Conservation (phyloP, 2,329 filamentous ascomycete genomes). For the Acephala macrosclerotiorum region DNA sequence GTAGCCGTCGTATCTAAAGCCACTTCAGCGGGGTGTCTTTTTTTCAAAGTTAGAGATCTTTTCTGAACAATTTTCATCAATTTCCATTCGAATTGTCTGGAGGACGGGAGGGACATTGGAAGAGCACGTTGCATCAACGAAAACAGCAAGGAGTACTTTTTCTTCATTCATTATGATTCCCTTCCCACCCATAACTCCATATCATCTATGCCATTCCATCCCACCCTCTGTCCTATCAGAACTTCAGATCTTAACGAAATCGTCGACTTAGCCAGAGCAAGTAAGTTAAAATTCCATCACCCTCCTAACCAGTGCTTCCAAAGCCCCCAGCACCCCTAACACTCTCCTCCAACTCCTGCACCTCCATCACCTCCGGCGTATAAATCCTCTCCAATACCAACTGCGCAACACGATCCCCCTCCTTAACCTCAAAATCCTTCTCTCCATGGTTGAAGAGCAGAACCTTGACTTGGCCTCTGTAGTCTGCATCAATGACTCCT, state of each 20-base stretch:
- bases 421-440: constrained; percentile 79
- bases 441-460: constrained; percentile 94
- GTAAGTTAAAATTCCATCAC: background rate
- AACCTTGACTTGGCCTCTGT: constrained; percentile 92
- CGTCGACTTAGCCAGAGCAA: too few species aligned
- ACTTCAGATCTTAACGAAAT: background rate
- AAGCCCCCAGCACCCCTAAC: constrained; percentile 91
- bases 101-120: too few species aligned
- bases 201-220: background rate
- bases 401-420: constrained; percentile 92
- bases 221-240: background rate
- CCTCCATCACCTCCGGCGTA: constrained; percentile 90
- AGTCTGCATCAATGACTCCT: constrained; percentile 97
- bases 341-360: constrained; percentile 87
- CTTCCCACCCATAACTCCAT: constrained; percentile 1
- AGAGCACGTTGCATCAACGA: too few species aligned
- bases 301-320: constrained; percentile 76
- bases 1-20: too few species aligned
- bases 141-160: background rate
- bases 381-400: constrained; percentile 93
- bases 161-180: background rate
- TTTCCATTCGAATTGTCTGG: too few species aligned
- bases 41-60: too few species aligned
- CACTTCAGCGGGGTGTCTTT: too few species aligned
- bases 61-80: too few species aligned